Percentiles rank a stretch among this genome's conserved stretches.
Conservation (phyloP, 441 rosid genomes). For the Brassica balearica region DNA sequence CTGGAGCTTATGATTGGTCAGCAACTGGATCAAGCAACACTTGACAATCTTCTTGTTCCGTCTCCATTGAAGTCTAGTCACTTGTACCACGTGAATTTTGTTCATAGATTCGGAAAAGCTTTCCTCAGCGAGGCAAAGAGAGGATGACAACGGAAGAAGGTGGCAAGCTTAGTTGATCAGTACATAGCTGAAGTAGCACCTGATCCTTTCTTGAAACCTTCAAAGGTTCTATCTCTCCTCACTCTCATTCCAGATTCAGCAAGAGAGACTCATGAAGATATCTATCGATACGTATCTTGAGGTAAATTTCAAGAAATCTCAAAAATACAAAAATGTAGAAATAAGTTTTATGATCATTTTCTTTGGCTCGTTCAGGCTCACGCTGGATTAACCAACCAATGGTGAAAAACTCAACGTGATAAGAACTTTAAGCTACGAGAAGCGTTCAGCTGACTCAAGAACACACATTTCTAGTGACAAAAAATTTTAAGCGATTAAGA, state of each 20-base stretch:
- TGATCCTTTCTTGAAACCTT: slow-evolving; percentile 71
- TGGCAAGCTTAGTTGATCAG: slow-evolving; percentile 67
- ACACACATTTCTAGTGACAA: slow-evolving; percentile 58
- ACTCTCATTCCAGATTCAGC: slow-evolving; percentile 70
- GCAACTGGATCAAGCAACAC: slow-evolving; percentile 73
- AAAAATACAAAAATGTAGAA: neutral
- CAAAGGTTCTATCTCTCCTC: slow-evolving; percentile 69
- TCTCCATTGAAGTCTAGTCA: slow-evolving; percentile 57
- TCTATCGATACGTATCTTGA: slow-evolving; percentile 76
- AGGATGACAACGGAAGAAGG: slow-evolving; percentile 56
- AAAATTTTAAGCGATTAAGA: slow-evolving; percentile 57
- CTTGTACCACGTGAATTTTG: slow-evolving; percentile 73
- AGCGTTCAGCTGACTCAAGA: slow-evolving; percentile 66
- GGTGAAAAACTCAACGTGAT: slow-evolving; percentile 67
- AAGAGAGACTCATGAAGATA: slow-evolving; percentile 61
- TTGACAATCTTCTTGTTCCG: slow-evolving; percentile 79
- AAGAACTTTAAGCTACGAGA: slow-evolving; percentile 60
- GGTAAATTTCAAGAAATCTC: slow-evolving; percentile 49
- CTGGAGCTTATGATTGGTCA: slow-evolving; percentile 83
- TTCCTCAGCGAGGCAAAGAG: slow-evolving; percentile 49
- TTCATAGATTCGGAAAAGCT: slow-evolving; percentile 64
- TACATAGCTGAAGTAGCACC: slow-evolving; percentile 89
- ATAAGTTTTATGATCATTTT: neutral
- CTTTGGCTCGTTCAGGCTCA: slow-evolving; percentile 57
- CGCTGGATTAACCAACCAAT: slow-evolving; percentile 58